phyloP scores from a whole-genome alignment of 164 flowering plant species.

The Berberis vulgaris region DNA sequence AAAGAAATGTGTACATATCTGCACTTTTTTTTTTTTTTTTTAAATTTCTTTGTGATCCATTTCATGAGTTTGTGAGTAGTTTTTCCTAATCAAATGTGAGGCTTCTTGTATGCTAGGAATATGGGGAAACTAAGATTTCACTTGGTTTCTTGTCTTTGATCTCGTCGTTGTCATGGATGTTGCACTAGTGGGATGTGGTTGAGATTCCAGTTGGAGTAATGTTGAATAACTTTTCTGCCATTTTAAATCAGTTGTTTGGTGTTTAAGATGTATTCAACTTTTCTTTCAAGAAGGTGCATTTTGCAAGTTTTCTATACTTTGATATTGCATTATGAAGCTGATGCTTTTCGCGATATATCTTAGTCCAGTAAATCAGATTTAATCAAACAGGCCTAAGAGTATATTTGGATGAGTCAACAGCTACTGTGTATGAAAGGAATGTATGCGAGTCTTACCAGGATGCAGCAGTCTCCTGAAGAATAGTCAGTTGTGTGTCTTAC shows the following conservation, averaged over 20 bases:
- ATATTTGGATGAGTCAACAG: too few relatives aligned
- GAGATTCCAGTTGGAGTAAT: neutral
- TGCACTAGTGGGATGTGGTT: too few relatives aligned
- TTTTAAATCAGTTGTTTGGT: neutral
- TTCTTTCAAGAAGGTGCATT: neutral
- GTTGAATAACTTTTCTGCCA: neutral
- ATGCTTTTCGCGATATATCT: too few relatives aligned
- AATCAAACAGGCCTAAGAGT: too few relatives aligned
- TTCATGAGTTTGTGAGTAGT: conserved; percentile 1
- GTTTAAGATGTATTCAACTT: neutral
- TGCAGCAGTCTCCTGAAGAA: too few relatives aligned
- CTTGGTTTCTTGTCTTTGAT: neutral
- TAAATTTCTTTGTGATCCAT: neutral
- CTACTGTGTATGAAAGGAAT: too few relatives aligned
- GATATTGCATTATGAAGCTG: too few relatives aligned
- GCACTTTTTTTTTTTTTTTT: neutral
- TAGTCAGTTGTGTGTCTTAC: too few relatives aligned
- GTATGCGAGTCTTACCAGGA: too few relatives aligned
- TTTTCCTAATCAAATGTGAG: neutral
- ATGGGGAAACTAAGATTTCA: neutral
- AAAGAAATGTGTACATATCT: conserved; percentile 4
- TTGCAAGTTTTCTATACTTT: too few relatives aligned
- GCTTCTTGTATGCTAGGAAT: neutral
- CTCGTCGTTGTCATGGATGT: too few relatives aligned
- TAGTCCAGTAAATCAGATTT: too few relatives aligned